Conservation (phyloP, 2,329 filamentous ascomycete species). For the Aureobasidium sp. region DNA sequence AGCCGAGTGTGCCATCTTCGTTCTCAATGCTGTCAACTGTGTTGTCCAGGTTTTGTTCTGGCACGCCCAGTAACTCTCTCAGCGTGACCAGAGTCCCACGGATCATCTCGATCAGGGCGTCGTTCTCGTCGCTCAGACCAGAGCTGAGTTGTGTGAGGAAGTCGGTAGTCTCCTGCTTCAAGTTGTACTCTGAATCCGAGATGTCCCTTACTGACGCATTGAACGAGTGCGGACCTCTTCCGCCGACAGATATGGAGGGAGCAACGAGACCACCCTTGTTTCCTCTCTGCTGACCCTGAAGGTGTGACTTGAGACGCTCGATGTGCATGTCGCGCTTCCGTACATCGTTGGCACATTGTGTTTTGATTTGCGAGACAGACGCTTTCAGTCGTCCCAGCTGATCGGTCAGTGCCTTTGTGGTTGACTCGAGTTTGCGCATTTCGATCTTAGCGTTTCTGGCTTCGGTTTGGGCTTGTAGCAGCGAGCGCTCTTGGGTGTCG, state of each 20-base stretch:
- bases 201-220: slow-evolving; percentile 44
- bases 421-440: slow-evolving; percentile 67
- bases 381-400: slow-evolving; percentile 74
- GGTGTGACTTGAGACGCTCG: slow-evolving; percentile 78
- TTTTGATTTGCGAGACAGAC: slow-evolving; percentile 73
- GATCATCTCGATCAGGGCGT: slow-evolving; percentile 66
- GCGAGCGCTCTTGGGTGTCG: slow-evolving; percentile 59
- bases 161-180: slow-evolving; percentile 82
- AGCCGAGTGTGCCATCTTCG: slow-evolving; percentile 31
- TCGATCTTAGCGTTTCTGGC: slow-evolving; percentile 75
- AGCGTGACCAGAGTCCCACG: slow-evolving; percentile 64
- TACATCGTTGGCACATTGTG: slow-evolving; percentile 83
- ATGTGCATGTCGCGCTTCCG: slow-evolving; percentile 86
- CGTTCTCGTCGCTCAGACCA: slow-evolving; percentile 85
- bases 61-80: slow-evolving; percentile 54
- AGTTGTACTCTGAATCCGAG: slow-evolving; percentile 55
- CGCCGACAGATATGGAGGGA: slow-evolving; percentile 43
- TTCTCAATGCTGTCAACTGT: slow-evolving; percentile 18
- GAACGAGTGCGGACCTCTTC: slow-evolving; percentile 40
- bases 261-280: slow-evolving; percentile 37
- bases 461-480: slow-evolving; percentile 64
- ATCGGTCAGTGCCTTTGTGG: slow-evolving; percentile 70
- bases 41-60: slow-evolving; percentile 29
- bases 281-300: slow-evolving; percentile 56
- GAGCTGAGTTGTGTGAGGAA: slow-evolving; percentile 82